These are phyloP conservation scores for Geosmithia putterillii DNA, from an alignment of 2,329 filamentous ascomycete genomes.

Conservation along the genomic window DNA sequence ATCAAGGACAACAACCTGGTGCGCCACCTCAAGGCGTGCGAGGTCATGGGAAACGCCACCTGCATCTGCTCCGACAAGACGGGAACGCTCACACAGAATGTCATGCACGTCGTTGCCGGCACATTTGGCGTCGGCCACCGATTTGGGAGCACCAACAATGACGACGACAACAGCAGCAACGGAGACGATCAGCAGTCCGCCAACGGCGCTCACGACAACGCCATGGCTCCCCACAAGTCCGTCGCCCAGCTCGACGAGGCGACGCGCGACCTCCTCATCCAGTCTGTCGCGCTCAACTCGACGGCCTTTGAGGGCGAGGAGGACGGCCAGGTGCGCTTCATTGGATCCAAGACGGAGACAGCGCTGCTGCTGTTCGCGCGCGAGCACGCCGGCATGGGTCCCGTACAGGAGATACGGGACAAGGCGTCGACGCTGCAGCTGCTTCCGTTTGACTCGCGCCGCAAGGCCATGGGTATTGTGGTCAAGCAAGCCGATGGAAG, in stretches of 20 bases:
- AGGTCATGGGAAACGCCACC: constrained; percentile 72
- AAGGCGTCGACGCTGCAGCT: constrained; percentile 49
- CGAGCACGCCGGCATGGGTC: constrained; percentile 54
- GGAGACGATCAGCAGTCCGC: constrained; percentile 2
- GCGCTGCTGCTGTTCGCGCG: constrained; percentile 59
- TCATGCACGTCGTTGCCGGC: constrained; percentile 54
- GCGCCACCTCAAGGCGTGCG: constrained; percentile 63
- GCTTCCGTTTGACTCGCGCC: constrained; percentile 63
- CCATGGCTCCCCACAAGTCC: constrained; percentile 24
- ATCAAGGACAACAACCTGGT: constrained; percentile 67
- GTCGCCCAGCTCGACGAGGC: constrained; percentile 28
- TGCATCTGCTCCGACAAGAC: constrained; percentile 60
- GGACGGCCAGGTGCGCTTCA: constrained; percentile 53
- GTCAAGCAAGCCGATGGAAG: constrained; percentile 36
- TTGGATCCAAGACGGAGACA: constrained; percentile 70
- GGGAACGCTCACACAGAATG: constrained; percentile 55
- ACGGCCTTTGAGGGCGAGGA: constrained; percentile 67
- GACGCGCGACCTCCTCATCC: constrained; percentile 39
- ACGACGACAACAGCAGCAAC: too few relatives aligned
- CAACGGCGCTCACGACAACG: constrained; percentile 9
- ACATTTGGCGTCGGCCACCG: constrained; percentile 42
- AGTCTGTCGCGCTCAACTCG: constrained; percentile 54
- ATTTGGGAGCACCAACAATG: constrained; percentile 34
- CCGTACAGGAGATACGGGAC: constrained; percentile 51
- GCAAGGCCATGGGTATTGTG: constrained; percentile 60